These are phyloP conservation scores for Scedosporium minutisporum DNA, from an alignment of 2,329 filamentous ascomycete species.

Conservation along the genomic window DNA sequence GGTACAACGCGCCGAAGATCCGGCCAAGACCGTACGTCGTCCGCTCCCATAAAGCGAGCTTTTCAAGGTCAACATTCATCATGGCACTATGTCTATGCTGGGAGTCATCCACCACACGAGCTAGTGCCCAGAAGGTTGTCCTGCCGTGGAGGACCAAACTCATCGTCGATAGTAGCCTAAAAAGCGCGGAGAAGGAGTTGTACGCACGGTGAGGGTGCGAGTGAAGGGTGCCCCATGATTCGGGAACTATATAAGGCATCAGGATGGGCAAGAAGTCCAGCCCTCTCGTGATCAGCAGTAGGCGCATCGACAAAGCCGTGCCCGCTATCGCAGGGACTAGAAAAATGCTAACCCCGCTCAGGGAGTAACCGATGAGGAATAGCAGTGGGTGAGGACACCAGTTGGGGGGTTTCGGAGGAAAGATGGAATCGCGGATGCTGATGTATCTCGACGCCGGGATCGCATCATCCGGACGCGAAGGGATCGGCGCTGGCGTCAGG, in stretches of 20 bases:
- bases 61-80: slow-evolving; percentile 34
- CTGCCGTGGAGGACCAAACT: slow-evolving; percentile 36
- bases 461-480: slow-evolving; percentile 15
- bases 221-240: slow-evolving; percentile 37
- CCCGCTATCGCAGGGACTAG: slow-evolving; percentile 29
- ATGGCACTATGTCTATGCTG: slow-evolving; percentile 38
- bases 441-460: slow-evolving; percentile 19
- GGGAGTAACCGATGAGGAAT: slow-evolving; percentile 21
- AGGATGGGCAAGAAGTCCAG: slow-evolving; percentile 36
- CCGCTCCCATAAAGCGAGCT: slow-evolving; percentile 33
- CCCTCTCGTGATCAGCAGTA: slow-evolving; percentile 21
- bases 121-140: slow-evolving; percentile 30
- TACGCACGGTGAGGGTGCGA: slow-evolving; percentile 27
- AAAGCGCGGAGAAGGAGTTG: slow-evolving; percentile 33
- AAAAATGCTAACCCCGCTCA: slow-evolving; percentile 26
- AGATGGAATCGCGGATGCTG: slow-evolving; percentile 19
- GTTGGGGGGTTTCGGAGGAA: slow-evolving; percentile 31
- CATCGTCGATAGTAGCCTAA: slow-evolving; percentile 33
- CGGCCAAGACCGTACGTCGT: slow-evolving; percentile 33
- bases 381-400: slow-evolving; percentile 31
- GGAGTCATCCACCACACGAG: slow-evolving; percentile 37
- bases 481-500: slow-evolving; percentile 41
- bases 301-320: slow-evolving; percentile 27
- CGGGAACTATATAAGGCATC: slow-evolving; percentile 35
- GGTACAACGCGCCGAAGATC: slow-evolving; percentile 38